Evolutionary conservation across 805 yeast species (phyloP), one percentile per base, ranked within the genome.

Genomic region (Schizosaccharomyces lindneri): DNA sequence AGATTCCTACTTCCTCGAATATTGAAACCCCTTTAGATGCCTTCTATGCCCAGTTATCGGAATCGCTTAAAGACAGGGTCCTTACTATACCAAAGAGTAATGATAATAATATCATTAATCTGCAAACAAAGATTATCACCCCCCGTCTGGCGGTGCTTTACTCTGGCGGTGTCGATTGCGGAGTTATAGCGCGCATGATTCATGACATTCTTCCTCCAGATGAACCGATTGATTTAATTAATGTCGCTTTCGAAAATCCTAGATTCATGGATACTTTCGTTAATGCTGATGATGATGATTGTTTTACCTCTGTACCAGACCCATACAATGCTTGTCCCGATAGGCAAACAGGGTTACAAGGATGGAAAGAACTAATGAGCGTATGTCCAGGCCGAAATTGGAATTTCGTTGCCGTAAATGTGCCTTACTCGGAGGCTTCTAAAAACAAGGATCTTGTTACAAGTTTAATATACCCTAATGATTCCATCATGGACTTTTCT

Each of bases 101-200:
- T 27, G 27, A 27, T 2, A 27, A 3, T 27, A 2, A 27, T 27
- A 27, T 2, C 27, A 27, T 2, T 21, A 59, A 55, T 61, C 60
- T 62, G 21, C 29, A 29, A 13, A 24, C 31, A n/a, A 43, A 43
- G 27, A 29, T 29, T 21, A n/a, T 17, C 6, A 7, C 4, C 24
- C 21, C 21, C 55, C 70, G 71, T 5, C 71, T 82, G 55, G 84
- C 85, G 0, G 74, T 93, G 0, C 71, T 93, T 41, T 93, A 89
- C 68, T 87, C 96, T 55, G 99, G 99, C 1, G 99, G 99, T 0
- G 74, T 93, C 3, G 99, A 93, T 68, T 93, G 98, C 70, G 83
- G 97, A 0, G 71, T 90, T 0, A 67, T 93, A 29, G 88, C 94
- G 0, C 59, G 79, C 70, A 3, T 72, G 62, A 64, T 69, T 63